Conservation (phyloP, 495 filamentous ascomycete species). For the Aspergillus olivimuriae region DNA sequence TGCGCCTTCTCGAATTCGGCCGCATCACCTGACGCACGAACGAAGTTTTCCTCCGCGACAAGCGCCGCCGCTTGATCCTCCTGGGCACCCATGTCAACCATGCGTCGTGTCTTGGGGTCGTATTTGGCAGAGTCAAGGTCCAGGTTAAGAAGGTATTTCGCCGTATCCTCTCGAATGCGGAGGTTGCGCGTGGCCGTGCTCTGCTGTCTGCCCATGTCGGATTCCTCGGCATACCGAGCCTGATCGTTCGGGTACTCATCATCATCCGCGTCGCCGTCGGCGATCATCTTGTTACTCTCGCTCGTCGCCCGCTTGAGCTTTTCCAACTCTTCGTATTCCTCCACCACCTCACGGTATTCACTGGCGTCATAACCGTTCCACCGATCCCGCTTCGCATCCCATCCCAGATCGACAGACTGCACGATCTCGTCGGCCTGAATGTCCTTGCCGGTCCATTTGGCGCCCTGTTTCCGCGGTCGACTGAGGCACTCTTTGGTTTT, state of each 20-base stretch:
- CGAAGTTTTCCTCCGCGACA: conserved; percentile 91
- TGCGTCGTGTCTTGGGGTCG: conserved; percentile 91
- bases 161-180: conserved; percentile 90
- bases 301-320: conserved; percentile 60
- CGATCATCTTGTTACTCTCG: conserved; percentile 37
- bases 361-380: conserved; percentile 95
- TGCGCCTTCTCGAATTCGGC: conserved; percentile 90
- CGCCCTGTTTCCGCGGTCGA: conserved; percentile 82
- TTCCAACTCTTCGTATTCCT: conserved; percentile 84
- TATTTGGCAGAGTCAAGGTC: conserved; percentile 97
- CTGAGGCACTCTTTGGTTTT: conserved; percentile 90
- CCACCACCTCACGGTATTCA: conserved; percentile 78
- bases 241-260: conserved; percentile 54
- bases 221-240: conserved; percentile 87
- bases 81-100: conserved; percentile 84
- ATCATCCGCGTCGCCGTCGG: conserved; percentile 42
- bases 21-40: conserved; percentile 85
- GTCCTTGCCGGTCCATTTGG: conserved; percentile 86
- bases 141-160: conserved; percentile 94
- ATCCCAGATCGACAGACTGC: conserved; percentile 77
- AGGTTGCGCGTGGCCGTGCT: conserved; percentile 85
- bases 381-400: conserved; percentile 97
- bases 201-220: conserved; percentile 91
- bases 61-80: conserved; percentile 76
- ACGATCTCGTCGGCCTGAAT: conserved; percentile 91